These are phyloP conservation scores for Citrullus mucosospermus DNA, from an alignment of 306 rosid species.

Conservation along the genomic window DNA sequence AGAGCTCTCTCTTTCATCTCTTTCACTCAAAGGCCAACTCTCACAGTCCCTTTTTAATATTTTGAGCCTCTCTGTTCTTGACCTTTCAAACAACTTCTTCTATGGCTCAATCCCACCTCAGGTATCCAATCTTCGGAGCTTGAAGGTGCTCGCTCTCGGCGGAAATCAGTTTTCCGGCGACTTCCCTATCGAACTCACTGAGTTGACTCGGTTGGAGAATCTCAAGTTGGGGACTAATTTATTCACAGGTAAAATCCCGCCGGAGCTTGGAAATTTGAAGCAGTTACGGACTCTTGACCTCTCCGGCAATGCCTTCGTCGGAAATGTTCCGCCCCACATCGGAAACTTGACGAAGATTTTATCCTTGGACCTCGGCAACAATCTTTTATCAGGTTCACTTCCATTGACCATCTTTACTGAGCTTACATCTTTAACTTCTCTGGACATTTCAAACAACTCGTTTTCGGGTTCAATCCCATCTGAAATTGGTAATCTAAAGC, in stretches of 20 bases:
- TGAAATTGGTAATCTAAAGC: conserved; percentile 46
- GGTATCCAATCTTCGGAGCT: conserved; percentile 18
- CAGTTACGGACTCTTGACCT: conserved; percentile 46
- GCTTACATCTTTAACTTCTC: conserved; percentile 36
- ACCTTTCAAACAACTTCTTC: conserved; percentile 48
- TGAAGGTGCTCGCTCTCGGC: conserved; percentile 23
- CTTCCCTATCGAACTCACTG: conserved; percentile 26
- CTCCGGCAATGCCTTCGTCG: conserved; percentile 51
- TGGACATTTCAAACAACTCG: conserved; percentile 82
- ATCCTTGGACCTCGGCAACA: conserved; percentile 62
- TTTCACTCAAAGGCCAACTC: conserved; percentile 34
- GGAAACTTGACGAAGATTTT: conserved; percentile 55
- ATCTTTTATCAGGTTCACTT: conserved; percentile 59
- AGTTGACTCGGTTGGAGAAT: conserved; percentile 24
- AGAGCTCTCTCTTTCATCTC: conserved; percentile 41
- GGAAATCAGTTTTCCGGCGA: conserved; percentile 29
- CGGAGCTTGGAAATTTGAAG: conserved; percentile 32
- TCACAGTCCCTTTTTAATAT: conserved; percentile 39
- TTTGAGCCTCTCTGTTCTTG: conserved; percentile 34
- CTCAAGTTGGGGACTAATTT: conserved; percentile 49
- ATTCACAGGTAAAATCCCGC: conserved; percentile 45
- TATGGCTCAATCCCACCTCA: conserved; percentile 45
- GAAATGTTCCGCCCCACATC: conserved; percentile 37
- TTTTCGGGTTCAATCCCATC: conserved; percentile 59
- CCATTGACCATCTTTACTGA: conserved; percentile 50